These are phyloP conservation scores for Cornus florida DNA, from an alignment of 148 eudicot species.

Conservation along the genomic window DNA sequence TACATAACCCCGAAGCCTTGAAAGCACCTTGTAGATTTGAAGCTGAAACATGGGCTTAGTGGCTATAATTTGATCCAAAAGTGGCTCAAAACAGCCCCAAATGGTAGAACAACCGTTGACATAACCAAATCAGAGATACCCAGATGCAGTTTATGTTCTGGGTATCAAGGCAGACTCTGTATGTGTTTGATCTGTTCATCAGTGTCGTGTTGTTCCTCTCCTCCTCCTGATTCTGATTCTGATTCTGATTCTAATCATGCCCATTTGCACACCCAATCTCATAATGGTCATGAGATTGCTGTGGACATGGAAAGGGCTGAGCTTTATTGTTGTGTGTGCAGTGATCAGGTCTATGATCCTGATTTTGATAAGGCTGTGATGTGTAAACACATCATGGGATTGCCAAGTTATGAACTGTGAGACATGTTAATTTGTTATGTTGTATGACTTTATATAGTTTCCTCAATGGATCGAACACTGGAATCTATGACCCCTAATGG, in stretches of 20 bases:
- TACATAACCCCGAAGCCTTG: slow-evolving; percentile 45
- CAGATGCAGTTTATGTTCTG: slow-evolving; percentile 53
- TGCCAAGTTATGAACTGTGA: slow-evolving; percentile 18
- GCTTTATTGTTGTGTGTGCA: slow-evolving; percentile 51
- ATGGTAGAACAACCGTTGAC: slow-evolving; percentile 21
- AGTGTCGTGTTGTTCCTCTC: slow-evolving; percentile 28
- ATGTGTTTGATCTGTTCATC: slow-evolving; percentile 61
- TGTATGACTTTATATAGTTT: no score
- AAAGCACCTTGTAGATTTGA: slow-evolving; percentile 50
- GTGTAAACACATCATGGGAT: slow-evolving; percentile 28
- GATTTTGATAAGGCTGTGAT: slow-evolving; percentile 58
- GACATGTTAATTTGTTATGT: no score
- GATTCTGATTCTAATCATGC: no score
- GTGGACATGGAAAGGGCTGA: slow-evolving; percentile 62
- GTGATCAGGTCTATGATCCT: slow-evolving; percentile 73
- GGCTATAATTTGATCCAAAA: slow-evolving; percentile 45
- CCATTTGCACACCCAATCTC: slow-evolving; percentile 32
- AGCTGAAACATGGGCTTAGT: slow-evolving; percentile 43
- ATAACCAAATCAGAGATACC: slow-evolving; percentile 26
- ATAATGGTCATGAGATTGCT: slow-evolving; percentile 47
- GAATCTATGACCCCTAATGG: no score
- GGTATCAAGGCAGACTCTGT: slow-evolving; percentile 48
- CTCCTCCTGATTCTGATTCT: no score
- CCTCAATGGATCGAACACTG: no score
- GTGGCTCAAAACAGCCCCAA: slow-evolving; percentile 30